Evolutionary conservation across 176 grass and related monocot genomes (phyloP), one percentile per base, ranked within the genome.

Genomic region (Aegilops longissima): DNA sequence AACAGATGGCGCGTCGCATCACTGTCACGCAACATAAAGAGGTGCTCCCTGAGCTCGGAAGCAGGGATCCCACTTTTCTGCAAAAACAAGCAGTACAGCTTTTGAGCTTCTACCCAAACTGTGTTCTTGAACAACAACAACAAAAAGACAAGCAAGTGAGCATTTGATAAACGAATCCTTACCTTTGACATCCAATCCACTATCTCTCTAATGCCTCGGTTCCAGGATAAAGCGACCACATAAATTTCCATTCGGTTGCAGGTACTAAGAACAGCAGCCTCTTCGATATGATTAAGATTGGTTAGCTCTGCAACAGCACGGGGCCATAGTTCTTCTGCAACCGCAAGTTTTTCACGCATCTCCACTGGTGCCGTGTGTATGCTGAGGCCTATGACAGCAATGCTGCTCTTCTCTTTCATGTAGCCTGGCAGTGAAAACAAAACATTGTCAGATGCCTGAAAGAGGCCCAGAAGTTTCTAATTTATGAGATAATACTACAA

Each of bases 181-280:
- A 98, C 96, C 93, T 91, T 98, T 84, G 96, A 77, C 93, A 98
- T 98, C 96, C 96, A 98, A 61, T 98, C 96, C 10, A 96, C 86
- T 6, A 98, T 92, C 86, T 98, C 96, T 90, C 92, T 90, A 63
- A 98, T 98, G 47, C 93, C 96, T 3, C 93, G 89, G 59, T 96
- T 94, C 96, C 96, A 98, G 33, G 96, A 98, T 59, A 98, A 76
- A 69, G 93, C 92, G 16, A 98, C 93, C 44, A 94, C 92, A 69
- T 96, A 98, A 72, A 98, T 98, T 82, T 98, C 93, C 93, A 98
- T 98, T 56, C 96, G 88, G 34, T 98, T 98, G 83, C 96, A 98
- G 20, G 96, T 98, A 34, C 96, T 98, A 66, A 98, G 96, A 77
- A 98, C 96, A 34, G 96, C 96, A 77, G 96, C 96, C 77, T 98